Evolutionary conservation across 345 rosid genomes (phyloP).

Genomic region (Eucalyptus microcorys): DNA sequence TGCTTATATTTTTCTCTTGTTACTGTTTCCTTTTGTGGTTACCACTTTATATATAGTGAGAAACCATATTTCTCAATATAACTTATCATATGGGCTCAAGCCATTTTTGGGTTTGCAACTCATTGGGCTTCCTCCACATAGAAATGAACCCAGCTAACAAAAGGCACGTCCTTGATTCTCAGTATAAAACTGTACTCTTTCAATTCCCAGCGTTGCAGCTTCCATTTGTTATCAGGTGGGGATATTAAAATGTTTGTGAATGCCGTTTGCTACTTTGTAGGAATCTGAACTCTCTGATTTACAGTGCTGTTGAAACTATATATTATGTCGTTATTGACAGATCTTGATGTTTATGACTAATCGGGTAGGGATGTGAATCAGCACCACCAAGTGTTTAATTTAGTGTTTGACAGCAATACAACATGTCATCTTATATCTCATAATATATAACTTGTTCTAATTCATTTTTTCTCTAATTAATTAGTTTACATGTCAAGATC

Average conservation of each 20-base stretch:
- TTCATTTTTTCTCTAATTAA: not conserved
- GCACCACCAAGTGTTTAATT: not conserved
- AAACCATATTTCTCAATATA: too few relatives aligned
- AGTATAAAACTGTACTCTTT: not conserved
- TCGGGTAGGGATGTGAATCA: not conserved
- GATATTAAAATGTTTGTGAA: not conserved
- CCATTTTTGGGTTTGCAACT: too few relatives aligned
- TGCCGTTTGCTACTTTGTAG: not conserved
- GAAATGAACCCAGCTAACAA: too few relatives aligned
- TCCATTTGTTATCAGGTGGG: not conserved
- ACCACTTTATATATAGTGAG: too few relatives aligned
- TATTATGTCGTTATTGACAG: not conserved
- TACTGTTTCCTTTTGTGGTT: too few relatives aligned
- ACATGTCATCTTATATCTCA: not conserved
- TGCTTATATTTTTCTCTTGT: too few relatives aligned
- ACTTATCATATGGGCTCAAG: too few relatives aligned
- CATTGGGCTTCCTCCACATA: too few relatives aligned
- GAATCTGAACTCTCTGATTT: not conserved
- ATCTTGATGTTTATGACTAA: not conserved
- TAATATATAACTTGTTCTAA: not conserved
- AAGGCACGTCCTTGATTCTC: not conserved
- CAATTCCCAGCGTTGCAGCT: not conserved
- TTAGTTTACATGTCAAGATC: not conserved
- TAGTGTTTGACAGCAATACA: not conserved
- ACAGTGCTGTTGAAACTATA: not conserved